Evolutionary conservation across 176 grass and related monocot species (phyloP), one percentile per base, ranked within the genome.

Genomic region (Oryza glumipatula): DNA sequence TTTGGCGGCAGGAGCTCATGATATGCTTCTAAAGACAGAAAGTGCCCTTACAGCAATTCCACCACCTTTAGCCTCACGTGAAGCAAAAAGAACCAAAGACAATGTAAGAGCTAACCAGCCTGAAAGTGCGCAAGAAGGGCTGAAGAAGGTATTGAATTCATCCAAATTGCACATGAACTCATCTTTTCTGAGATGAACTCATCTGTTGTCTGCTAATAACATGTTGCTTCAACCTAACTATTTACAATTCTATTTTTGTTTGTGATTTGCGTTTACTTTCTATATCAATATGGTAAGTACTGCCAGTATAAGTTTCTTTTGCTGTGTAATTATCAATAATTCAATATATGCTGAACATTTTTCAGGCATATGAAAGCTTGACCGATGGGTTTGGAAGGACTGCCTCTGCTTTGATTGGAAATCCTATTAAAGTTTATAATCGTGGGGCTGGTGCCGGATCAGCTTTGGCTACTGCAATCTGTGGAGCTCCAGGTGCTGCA

Each of bases 381-480:
- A 98, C 88, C 72, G 89, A 94, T 83, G 96, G 96, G 26, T 54
- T 99, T 79, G 90, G 89, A 82, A 91, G 93, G 68, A 91, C 89
- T 35, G 88, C 96, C 49, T 96, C 96, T 68, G 88, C 91, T 84
- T 63, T 99, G 68, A 81, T 99, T 65, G 91, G 88, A 17, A 94
- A 88, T 76, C 96, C 96, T 83, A 65, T 96, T 14, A 99, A 99
- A 83, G 93, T 87, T 88, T 99, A 99, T 88, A 92, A 96, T 80
- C 96, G 92, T 19, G 95, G 95, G 78, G 93, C 86, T 64, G 88
- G 96, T 36, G 76, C 89, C 11, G 91, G 96, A 78, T 89, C 91
- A 75, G 91, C 85, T 73, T 83, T 99, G 51, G 91, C 93, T 28
- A 92, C 91, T 89, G 96, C 91, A 83, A 85, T 99, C 51, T 83